Conservation (phyloP, 306 rosid species). For the Crotalaria pallida region DNA sequence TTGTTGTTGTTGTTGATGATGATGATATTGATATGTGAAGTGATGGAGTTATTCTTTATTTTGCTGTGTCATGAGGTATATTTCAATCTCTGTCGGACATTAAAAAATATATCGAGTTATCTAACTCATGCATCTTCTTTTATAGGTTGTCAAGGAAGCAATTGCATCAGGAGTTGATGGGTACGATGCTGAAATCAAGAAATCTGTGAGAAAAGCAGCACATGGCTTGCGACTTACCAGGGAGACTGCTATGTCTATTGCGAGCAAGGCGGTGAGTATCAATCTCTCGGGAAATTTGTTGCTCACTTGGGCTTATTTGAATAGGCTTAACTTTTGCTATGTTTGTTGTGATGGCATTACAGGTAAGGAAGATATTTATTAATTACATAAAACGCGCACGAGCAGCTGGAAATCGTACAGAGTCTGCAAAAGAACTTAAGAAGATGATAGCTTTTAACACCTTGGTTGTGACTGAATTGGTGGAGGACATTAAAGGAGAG, state of each 20-base stretch:
- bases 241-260: conserved; percentile 90
- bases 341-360: conserved; percentile 23
- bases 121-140: conserved; percentile 15
- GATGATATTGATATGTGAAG: neutral
- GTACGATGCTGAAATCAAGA: conserved; percentile 66
- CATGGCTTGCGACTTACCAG: conserved; percentile 86
- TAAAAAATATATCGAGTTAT: neutral
- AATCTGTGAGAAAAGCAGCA: conserved; percentile 85
- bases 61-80: neutral
- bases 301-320: neutral
- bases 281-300: conserved; percentile 18
- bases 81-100: conserved; percentile 15
- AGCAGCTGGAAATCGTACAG: conserved; percentile 64
- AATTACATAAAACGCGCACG: conserved; percentile 81
- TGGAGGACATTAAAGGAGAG: conserved; percentile 92
- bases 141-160: conserved; percentile 85
- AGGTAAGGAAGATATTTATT: conserved; percentile 78
- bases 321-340: neutral
- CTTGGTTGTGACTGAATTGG: conserved; percentile 82
- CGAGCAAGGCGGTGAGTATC: conserved; percentile 88
- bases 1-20: too few relatives aligned
- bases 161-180: conserved; percentile 91
- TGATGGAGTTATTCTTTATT: neutral
- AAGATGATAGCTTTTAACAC: conserved; percentile 90
- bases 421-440: conserved; percentile 87